A percentile compares a stretch with the other conserved stretches of the same genome.
Conservation (phyloP, 768 basidiomycete species). For the Coprinopsis sp. region DNA sequence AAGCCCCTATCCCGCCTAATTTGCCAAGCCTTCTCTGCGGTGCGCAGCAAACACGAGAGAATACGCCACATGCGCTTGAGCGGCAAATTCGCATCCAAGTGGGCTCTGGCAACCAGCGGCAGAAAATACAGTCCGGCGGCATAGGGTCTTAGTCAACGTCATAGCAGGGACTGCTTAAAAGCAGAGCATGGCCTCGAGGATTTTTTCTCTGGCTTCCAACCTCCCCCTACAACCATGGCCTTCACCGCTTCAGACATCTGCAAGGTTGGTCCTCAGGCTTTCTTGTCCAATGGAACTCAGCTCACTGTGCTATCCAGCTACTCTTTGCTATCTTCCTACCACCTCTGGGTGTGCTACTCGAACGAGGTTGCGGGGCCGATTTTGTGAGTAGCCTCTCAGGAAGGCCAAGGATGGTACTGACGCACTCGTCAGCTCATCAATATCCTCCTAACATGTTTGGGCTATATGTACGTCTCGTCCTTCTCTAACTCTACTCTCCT, state of each 20-base stretch:
- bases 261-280: constrained; percentile 47
- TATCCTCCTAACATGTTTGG: constrained; percentile 69
- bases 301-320: constrained; percentile 13
- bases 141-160: too few relatives aligned
- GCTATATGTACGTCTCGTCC: constrained; percentile 64
- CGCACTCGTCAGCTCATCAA: constrained; percentile 54
- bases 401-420: constrained; percentile 1
- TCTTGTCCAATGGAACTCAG: constrained; percentile 1
- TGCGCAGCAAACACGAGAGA: too few relatives aligned
- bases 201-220: too few relatives aligned
- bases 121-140: too few relatives aligned
- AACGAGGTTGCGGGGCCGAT: constrained; percentile 78
- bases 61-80: too few relatives aligned
- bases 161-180: too few relatives aligned
- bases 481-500: background rate
- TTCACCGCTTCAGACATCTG: constrained; percentile 71
- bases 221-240: constrained; percentile 55
- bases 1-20: too few relatives aligned
- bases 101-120: too few relatives aligned
- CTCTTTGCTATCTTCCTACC: constrained; percentile 66
- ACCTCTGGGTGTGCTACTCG: constrained; percentile 83
- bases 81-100: too few relatives aligned
- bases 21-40: too few relatives aligned
- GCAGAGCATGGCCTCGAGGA: too few relatives aligned
- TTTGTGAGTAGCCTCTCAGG: constrained; percentile 42